These are phyloP conservation scores for Thelonectria discophora DNA, from an alignment of 2,329 filamentous ascomycete species.

Conservation along the genomic window DNA sequence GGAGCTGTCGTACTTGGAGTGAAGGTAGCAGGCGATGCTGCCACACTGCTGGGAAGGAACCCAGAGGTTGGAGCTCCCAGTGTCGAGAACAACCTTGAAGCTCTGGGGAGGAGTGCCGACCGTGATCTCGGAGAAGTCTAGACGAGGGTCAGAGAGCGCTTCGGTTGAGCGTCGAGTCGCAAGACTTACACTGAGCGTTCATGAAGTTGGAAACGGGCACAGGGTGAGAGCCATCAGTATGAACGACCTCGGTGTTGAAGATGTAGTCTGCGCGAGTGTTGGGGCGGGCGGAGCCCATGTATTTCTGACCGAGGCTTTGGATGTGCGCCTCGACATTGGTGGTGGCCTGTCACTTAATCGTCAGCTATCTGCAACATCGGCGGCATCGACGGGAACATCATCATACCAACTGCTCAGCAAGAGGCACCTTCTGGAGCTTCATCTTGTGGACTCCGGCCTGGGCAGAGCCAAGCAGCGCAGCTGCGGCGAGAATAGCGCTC, in stretches of 20 bases:
- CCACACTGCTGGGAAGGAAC: conserved; percentile 89
- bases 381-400: conserved; percentile 2
- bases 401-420: conserved; percentile 90
- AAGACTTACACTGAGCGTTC: conserved; percentile 91
- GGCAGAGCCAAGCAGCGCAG: conserved; percentile 82
- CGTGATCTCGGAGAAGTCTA: conserved; percentile 96
- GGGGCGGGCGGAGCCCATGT: conserved; percentile 78
- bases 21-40: conserved; percentile 98
- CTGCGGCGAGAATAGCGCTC: conserved; percentile 80
- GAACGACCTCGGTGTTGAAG: conserved; percentile 78
- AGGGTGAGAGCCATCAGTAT: conserved; percentile 74
- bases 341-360: conserved; percentile 64
- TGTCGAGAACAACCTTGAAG: conserved; percentile 99
- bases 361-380: conserved; percentile 25
- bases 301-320: conserved; percentile 90
- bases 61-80: conserved; percentile 99
- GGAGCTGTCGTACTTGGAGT: conserved; percentile 94
- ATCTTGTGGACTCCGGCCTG: conserved; percentile 92
- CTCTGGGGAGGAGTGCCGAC: conserved; percentile 90
- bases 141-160: conserved; percentile 25
- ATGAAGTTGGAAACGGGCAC: conserved; percentile 97
- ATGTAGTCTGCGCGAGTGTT: conserved; percentile 76
- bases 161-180: not conserved
- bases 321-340: conserved; percentile 84
- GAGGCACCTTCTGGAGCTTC: conserved; percentile 95